A percentile compares a stretch with the other conserved stretches of the same genome.
Conservation (phyloP, 768 basidiomycete species). For the Suillus weaverae region DNA sequence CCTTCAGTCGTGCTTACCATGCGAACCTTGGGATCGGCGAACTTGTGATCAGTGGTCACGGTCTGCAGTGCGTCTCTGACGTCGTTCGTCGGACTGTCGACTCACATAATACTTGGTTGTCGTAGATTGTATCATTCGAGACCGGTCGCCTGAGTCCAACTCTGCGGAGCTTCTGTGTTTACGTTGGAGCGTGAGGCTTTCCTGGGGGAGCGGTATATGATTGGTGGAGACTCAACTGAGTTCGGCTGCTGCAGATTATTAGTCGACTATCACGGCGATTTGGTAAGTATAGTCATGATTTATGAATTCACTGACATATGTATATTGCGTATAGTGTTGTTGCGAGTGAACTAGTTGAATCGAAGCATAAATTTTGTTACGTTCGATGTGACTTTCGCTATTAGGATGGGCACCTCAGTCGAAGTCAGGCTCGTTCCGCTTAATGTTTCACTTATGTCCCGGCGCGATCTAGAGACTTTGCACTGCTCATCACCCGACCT, state of each 20-base stretch:
- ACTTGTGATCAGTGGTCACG: neutral
- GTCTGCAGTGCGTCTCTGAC: neutral
- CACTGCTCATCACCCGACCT: neutral
- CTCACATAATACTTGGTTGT: neutral
- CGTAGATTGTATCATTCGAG: neutral
- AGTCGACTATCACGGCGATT: neutral
- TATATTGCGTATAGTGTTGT: neutral
- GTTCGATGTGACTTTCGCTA: neutral
- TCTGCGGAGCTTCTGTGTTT: neutral
- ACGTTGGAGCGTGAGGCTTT: neutral
- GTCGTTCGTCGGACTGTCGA: neutral
- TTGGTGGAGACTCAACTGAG: neutral
- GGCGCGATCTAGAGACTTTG: neutral
- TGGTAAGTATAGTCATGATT: neutral
- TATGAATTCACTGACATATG: neutral
- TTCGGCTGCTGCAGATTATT: neutral
- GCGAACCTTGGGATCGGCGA: neutral
- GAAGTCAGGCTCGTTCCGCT: neutral
- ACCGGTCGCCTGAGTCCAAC: too few relatives aligned
- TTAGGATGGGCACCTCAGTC: neutral
- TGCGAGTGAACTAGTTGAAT: neutral
- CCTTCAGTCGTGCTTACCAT: neutral
- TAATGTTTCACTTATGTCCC: neutral
- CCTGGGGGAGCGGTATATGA: neutral
- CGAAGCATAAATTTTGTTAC: neutral